Base-by-base conservation (phyloP, 2,329 filamentous ascomycete species). In the Botrytis aclada region DNA sequence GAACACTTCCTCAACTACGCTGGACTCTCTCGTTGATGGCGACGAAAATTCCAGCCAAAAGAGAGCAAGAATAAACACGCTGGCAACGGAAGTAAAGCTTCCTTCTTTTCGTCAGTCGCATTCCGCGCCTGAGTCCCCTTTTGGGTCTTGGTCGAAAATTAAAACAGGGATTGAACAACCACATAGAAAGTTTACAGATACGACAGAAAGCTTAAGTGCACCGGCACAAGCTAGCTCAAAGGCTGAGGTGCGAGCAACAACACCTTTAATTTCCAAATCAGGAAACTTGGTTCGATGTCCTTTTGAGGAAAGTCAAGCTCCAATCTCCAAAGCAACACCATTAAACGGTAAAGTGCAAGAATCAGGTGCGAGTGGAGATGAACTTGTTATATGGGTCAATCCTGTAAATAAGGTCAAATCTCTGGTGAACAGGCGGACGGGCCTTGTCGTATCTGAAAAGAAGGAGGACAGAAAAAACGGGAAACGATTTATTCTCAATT, bases 381-480 rank as follows among this genome's bases (percentile, higher is more conserved):
- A 80, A 12, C 80, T 82, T 0, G 79, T 88, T 0, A 74, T 81
- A 25, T 94, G 92, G 92, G 84, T 83, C 1, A 88, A 94, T 76
- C 90, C 90, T 0, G 77, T 82, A 14, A 92, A 88, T 0, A 86
- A 85, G 75, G 82, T 86, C 73, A 83, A 76, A 1, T 85, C 84
- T 63, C 72, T 83, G 2, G 80, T 92, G n/a, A 87, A 90, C 75
- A 78, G 83, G 9, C 84, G 86, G 32, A 91, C 88, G 16, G 90
- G 89, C 72, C 85, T 85, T 54, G 79, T 83, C 2, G 71, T 83
- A 43, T 73, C 76, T 61, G 70, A 78, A 62, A 77, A 74, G 16
- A 77, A 82, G 39, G 73, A 62, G 18, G 45, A 69, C 58, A n/a
- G 4, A 16, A 32, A 18, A 9, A 16, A 39, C 54, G 29, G 3